phyloP scores from a whole-genome alignment of 208 protist species.

The Wallacemonas sp. region DNA sequence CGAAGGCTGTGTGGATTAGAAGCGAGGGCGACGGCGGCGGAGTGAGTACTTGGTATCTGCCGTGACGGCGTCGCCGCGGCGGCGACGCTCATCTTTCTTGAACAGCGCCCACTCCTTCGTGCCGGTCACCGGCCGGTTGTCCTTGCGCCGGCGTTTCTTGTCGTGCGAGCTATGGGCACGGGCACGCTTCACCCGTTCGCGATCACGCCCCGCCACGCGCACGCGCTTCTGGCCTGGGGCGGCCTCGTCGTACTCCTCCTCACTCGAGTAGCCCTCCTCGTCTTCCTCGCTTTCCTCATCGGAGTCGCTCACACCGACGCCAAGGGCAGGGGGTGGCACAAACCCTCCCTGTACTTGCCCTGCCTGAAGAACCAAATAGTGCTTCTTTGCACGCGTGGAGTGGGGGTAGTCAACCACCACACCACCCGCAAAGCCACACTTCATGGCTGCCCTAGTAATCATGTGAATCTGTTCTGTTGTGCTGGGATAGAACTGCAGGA shows the following conservation, averaged over 20 bases:
- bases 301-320: constrained; percentile 31
- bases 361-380: constrained; percentile 92
- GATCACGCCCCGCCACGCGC: constrained; percentile 42
- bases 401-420: constrained; percentile 98
- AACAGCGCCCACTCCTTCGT: constrained; percentile 94
- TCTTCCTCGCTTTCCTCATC: constrained; percentile 45
- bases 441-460: constrained; percentile 96
- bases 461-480: constrained; percentile 95
- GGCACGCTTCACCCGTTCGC: constrained; percentile 40
- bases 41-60: constrained; percentile 97
- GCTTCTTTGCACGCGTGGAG: constrained; percentile 97
- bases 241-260: constrained; percentile 20
- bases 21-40: constrained; percentile 84
- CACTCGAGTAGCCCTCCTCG: constrained; percentile 20
- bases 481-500: constrained; percentile 98
- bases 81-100: constrained; percentile 95
- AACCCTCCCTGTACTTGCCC: constrained; percentile 79
- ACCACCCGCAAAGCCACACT: constrained; percentile 97
- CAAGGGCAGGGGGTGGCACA: constrained; percentile 47
- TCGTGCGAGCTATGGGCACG: constrained; percentile 26
- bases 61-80: constrained; percentile 90
- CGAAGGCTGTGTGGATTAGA: constrained; percentile 76
- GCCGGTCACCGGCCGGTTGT: constrained; percentile 76
- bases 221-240: constrained; percentile 33
- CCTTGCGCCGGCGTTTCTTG: constrained; percentile 52